Base-by-base conservation (phyloP, 257 asterid species). In the Solanum dulcamara region DNA sequence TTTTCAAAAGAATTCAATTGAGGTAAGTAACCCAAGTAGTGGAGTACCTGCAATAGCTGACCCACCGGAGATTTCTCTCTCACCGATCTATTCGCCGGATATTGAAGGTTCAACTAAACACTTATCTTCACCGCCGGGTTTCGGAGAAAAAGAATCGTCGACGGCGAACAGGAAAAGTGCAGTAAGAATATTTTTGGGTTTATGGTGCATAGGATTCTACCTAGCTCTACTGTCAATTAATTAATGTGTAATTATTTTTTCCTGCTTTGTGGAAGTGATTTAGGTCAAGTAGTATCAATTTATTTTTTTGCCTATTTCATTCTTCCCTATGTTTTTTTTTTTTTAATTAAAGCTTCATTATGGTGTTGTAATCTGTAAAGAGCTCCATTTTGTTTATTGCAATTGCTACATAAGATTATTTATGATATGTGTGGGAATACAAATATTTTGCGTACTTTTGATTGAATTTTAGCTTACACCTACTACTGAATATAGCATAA, bases 1-100 rank as follows among this genome's bases (percentile, higher is more conserved):
- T 46, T 96, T 96, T 67, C 95, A 96, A 82, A 90, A 88, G 59
- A 86, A 88, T 88, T 93, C 97, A 30, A 85, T 89, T 85, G 93
- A 87, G 68, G 86, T 84, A 83, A 86, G 88, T 46, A 90, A 85
- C 35, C 93, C 93, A 53, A 71, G 90, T 67, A 40, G 90, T 33
- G 95, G 91, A 74, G 77, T 24, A 10, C 30, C 87, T 74, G 84
- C 85, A 11, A 62, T 90, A 88, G 84, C 94, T 93, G 44, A 88
- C 38, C 92, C 98, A 24, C 97, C 97, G 7, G 92, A 83, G 40
- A 89, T 24, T 35, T 90, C 93, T 7, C 71, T 84, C 5, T 84
- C 97, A 1, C 97, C 95, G 50, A 93, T 86, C 9, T 85, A 80
- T 87, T 85, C 90, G 10, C 94, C 93, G 0, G 93, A 57, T 9